Evolutionary conservation across 2,329 filamentous ascomycete genomes (phyloP).

Genomic region (Botryotinia narcissicola): DNA sequence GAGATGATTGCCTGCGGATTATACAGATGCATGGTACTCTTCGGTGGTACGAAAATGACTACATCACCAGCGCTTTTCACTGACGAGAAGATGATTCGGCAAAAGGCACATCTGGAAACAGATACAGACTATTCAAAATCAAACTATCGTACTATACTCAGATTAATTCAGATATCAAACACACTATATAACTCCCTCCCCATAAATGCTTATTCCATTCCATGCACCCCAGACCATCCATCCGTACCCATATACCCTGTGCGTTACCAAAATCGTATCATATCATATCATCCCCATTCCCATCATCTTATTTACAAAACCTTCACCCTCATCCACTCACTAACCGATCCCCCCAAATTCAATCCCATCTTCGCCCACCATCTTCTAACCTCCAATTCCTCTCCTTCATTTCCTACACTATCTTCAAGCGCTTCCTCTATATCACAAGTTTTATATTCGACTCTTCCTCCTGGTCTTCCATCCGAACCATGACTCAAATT

Average conservation of each 20-base stretch:
- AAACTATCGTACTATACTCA: neutral
- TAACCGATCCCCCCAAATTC: constrained; percentile 66
- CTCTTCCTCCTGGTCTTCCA: constrained; percentile 57
- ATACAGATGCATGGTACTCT: neutral
- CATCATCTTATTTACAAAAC: constrained; percentile 27
- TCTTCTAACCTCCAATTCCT: constrained; percentile 68
- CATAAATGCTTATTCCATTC: neutral
- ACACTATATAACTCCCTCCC: neutral
- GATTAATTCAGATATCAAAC: neutral
- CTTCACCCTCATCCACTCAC: constrained; percentile 71
- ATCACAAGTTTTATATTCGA: constrained; percentile 93
- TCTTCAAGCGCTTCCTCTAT: constrained; percentile 95
- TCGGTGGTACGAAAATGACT: neutral
- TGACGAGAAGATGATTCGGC: neutral
- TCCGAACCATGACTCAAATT: constrained; percentile 53
- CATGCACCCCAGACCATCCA: neutral
- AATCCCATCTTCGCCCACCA: constrained; percentile 84
- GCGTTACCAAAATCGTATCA: neutral
- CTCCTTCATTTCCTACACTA: constrained; percentile 58
- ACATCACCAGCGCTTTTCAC: neutral
- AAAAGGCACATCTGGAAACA: neutral
- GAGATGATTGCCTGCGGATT: too few relatives aligned
- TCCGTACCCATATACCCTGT: neutral
- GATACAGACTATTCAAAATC: neutral
- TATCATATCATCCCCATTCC: neutral